Conservation (phyloP, 1,284 basidiomycete species). For the Gymnopus androsaceus region DNA sequence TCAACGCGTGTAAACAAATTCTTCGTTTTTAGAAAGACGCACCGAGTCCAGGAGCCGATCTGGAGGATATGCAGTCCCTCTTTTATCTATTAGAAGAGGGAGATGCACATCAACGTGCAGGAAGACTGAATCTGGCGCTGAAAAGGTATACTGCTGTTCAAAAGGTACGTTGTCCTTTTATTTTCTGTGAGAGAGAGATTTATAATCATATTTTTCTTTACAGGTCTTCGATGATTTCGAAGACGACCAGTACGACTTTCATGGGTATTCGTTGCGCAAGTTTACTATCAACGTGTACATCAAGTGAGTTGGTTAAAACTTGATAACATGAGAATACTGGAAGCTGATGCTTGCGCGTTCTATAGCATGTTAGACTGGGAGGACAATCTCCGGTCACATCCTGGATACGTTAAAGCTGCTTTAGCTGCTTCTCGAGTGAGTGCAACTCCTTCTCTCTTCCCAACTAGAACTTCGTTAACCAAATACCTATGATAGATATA, state of each 20-base stretch:
- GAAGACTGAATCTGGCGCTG: constrained; percentile 79
- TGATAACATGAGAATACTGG: no score
- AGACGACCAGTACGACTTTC: constrained; percentile 99
- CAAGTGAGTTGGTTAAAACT: no score
- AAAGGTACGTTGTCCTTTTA: constrained; percentile 48
- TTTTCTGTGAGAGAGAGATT: background rate
- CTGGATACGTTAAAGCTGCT: constrained; percentile 77
- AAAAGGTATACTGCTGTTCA: constrained; percentile 84
- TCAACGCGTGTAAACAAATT: constrained; percentile 10
- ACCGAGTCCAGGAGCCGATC: constrained; percentile 72
- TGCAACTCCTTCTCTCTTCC: constrained; percentile 14
- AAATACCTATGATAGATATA: no score
- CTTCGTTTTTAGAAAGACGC: constrained; percentile 73
- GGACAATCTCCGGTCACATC: constrained; percentile 76
- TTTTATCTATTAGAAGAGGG: constrained; percentile 89
- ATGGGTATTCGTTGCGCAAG: constrained; percentile 91
- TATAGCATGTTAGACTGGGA: constrained; percentile 81
- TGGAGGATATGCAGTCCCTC: constrained; percentile 96
- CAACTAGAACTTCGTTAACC: no score
- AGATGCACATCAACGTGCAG: constrained; percentile 65
- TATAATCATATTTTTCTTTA: background rate
- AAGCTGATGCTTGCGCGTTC: no score
- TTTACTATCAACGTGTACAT: constrained; percentile 87
- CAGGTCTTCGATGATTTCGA: constrained; percentile 87
- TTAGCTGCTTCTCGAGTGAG: constrained; percentile 66